Percentiles rank a stretch among this genome's conserved stretches.
Evolutionary conservation across 345 rosid species (phyloP).

Genomic region (Lumnitzera racemosa): DNA sequence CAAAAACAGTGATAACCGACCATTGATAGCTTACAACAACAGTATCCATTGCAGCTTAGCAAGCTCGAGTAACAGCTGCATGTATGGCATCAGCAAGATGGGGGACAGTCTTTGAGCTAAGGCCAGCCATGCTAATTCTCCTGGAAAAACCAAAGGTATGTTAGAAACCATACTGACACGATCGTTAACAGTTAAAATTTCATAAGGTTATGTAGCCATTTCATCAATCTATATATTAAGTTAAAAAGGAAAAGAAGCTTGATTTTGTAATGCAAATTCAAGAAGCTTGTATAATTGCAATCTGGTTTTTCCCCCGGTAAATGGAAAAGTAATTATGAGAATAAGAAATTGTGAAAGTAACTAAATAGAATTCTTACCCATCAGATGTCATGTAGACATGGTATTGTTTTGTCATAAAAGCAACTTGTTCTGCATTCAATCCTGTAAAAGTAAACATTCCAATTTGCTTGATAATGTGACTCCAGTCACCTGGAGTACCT

Average conservation of each 20-base stretch:
- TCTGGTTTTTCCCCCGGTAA: too few species aligned
- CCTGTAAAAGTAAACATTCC: conserved; percentile 26
- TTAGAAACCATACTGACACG: too few species aligned
- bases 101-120: conserved; percentile 27
- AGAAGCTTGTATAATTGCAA: too few species aligned
- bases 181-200: too few species aligned
- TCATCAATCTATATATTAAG: too few species aligned
- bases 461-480: conserved; percentile 25
- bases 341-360: not conserved
- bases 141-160: conserved; percentile 11
- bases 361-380: conserved; percentile 7
- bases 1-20: not conserved
- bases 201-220: too few species aligned
- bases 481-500: conserved; percentile 26
- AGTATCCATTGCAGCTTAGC: not conserved
- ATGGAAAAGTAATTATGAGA: not conserved
- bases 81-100: conserved; percentile 34
- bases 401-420: conserved; percentile 17
- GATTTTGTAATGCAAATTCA: too few species aligned
- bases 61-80: conserved; percentile 19
- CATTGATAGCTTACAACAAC: not conserved
- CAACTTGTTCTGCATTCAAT: conserved; percentile 20
- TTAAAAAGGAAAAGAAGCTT: too few species aligned
- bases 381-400: conserved; percentile 23
- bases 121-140: conserved; percentile 41